These are phyloP conservation scores for Xerocomus spinulosus DNA, from an alignment of 768 basidiomycete species.

Conservation along the genomic window DNA sequence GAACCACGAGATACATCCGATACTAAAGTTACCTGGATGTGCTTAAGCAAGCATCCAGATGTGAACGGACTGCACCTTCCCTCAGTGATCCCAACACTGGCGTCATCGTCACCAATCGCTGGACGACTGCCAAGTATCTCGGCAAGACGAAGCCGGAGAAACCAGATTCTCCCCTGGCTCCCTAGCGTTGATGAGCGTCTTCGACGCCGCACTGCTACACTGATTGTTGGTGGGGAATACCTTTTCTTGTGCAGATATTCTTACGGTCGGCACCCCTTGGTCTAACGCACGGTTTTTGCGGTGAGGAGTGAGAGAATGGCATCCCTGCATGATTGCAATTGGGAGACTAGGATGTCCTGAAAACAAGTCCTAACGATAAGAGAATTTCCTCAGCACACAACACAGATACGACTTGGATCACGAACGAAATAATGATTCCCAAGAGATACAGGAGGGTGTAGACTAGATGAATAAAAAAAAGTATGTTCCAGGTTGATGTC, in stretches of 20 bases:
- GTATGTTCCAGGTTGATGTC: slow-evolving; percentile 53
- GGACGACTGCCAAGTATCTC: slow-evolving; percentile 33
- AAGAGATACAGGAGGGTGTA: neutral
- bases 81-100: slow-evolving; percentile 32
- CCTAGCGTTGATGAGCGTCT: slow-evolving; percentile 19
- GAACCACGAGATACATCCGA: too few species aligned
- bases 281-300: slow-evolving; percentile 15
- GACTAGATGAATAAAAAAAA: neutral
- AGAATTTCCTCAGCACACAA: too few species aligned
- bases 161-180: slow-evolving; percentile 22
- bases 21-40: slow-evolving; percentile 25
- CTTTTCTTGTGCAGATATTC: slow-evolving; percentile 31
- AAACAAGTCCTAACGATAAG: neutral
- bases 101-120: slow-evolving; percentile 28
- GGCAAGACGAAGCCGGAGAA: slow-evolving; percentile 34
- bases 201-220: slow-evolving; percentile 8
- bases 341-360: too few species aligned
- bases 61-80: slow-evolving; percentile 26
- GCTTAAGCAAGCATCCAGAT: slow-evolving; percentile 14
- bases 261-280: slow-evolving; percentile 14
- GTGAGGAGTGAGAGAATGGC: slow-evolving; percentile 26
- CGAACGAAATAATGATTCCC: neutral
- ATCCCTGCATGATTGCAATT: slow-evolving; percentile 24
- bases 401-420: neutral
- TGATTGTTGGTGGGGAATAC: slow-evolving; percentile 29